A percentile compares a stretch with the other conserved stretches of the same genome.
phyloP scores from a whole-genome alignment of 2,329 filamentous ascomycete species.

The Rosellinia necatrix region DNA sequence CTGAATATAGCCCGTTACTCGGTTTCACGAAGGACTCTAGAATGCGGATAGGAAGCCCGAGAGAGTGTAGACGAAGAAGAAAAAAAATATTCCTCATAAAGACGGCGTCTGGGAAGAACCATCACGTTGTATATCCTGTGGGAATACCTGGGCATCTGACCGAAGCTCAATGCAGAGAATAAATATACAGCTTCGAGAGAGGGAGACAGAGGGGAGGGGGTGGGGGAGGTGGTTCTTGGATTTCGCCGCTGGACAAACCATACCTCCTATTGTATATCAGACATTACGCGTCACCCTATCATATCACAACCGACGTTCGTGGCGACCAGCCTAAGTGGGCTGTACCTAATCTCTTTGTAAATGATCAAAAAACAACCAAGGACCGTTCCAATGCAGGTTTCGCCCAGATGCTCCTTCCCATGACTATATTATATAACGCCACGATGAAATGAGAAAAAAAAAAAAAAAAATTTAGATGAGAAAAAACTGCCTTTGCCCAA shows the following conservation, averaged over 20 bases:
- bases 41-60: not conserved
- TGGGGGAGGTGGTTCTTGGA: not conserved
- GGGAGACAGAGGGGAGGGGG: not conserved
- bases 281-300: constrained; percentile 11
- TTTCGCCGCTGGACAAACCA: constrained; percentile 1
- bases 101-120: not conserved
- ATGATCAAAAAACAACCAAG: not conserved
- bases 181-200: not conserved
- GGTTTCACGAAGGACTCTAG: not conserved
- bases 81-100: too few relatives aligned
- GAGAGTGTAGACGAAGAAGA: too few relatives aligned
- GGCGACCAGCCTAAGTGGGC: not conserved
- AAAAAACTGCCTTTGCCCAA: too few relatives aligned
- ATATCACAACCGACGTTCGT: constrained; percentile 15
- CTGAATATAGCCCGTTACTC: not conserved
- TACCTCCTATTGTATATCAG: constrained; percentile 25
- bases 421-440: constrained; percentile 7
- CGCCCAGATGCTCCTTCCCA: constrained; percentile 5
- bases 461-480: too few relatives aligned
- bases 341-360: constrained; percentile 21
- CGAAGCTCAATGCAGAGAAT: not conserved
- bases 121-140: not conserved
- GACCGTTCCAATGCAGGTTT: constrained; percentile 10
- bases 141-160: not conserved
- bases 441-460: too few relatives aligned